A percentile compares a stretch with the other conserved stretches of the same genome.
Conservation (phyloP, 73 alveolate species). For the Paramecium sexaurelia region DNA sequence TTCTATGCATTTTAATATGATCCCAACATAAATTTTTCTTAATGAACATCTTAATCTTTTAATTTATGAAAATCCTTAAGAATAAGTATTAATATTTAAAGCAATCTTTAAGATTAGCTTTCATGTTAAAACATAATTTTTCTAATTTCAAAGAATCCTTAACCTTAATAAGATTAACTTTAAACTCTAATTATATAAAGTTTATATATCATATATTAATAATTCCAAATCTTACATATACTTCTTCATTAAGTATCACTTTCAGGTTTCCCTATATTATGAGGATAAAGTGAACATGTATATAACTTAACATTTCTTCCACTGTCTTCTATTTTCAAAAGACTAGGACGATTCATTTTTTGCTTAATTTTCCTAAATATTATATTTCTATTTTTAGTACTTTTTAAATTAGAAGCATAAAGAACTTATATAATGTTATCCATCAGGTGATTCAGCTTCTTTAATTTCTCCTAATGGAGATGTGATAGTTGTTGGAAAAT, state of each 20-base stretch:
- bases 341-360: neutral
- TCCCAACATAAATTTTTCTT: too few species aligned
- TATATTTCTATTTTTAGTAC: constrained; percentile 16
- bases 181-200: neutral
- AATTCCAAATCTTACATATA: neutral
- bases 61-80: too few species aligned
- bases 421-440: neutral
- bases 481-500: neutral
- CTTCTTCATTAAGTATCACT: neutral
- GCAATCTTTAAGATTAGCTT: too few species aligned
- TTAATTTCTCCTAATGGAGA: neutral
- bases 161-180: neutral
- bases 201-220: neutral
- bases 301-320: constrained; percentile 16
- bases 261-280: neutral
- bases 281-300: neutral
- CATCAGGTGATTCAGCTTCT: neutral
- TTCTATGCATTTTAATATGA: too few species aligned
- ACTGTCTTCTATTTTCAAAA: constrained; percentile 1
- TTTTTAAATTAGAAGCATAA: neutral
- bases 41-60: too few species aligned
- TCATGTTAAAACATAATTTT: too few species aligned
- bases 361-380: neutral
- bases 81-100: too few species aligned
- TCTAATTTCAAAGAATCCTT: neutral